Evolutionary conservation across 148 eudicot genomes (phyloP), one percentile per base, ranked within the genome.

Genomic region (Tetragonia tetragonoides): DNA sequence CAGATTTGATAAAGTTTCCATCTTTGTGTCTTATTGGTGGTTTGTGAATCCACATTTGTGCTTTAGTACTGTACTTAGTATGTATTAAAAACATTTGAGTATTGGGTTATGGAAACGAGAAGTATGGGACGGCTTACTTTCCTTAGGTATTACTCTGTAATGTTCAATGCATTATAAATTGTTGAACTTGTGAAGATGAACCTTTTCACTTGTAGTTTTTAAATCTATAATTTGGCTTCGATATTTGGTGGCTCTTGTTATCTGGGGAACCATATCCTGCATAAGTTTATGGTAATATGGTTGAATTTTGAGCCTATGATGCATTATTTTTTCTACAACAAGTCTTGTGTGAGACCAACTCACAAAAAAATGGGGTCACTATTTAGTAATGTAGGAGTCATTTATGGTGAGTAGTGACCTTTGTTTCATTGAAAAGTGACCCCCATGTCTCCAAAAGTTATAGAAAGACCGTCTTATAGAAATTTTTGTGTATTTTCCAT

Each of bases 251-350:
- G 49, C 64, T 56, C 62, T 41, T 79, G 24, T 24, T 67, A 44
- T 8, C n/a, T 71, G 63, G 39, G 61, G 53, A 73, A 28, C 44
- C 57, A 67, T 66, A 64, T 54, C n/a, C 20, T 46, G 5, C 3
- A 38, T 44, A 1, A 21, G 8, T 23, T 24, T 15, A 42, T 73
- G 18, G 12, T 73, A 38, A 20, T 54, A 46, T 70, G 57, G 24
- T 68, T 75, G 70, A 49, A 46, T 75, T 61, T 80, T 80, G 75
- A 75, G 64, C 63, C 24, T 20, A 42, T 75, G 16, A n/a, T 41
- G 28, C 51, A 42, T 21, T 42, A 16, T 42, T n/a, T n/a, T n/a
- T n/a, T n/a, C n/a, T n/a, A n/a, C n/a, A n/a, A n/a, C n/a, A n/a
- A n/a, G n/a, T n/a, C n/a, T n/a, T n/a, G n/a, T n/a, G n/a, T n/a